Conservation (phyloP, 1,284 basidiomycete genomes). For the Porogramme epimiltina region DNA sequence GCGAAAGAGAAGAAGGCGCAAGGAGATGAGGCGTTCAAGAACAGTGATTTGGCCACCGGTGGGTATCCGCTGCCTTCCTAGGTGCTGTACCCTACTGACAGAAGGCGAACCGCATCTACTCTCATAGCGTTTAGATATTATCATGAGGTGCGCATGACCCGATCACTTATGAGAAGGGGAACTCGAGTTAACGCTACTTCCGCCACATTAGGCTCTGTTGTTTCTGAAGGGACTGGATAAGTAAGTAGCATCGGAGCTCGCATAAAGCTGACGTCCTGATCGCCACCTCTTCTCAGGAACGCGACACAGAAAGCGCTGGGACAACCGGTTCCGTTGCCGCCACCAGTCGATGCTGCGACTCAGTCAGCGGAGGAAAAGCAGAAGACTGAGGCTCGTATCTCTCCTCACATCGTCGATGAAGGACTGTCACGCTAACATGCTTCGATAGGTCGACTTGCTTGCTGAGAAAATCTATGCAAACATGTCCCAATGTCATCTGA, state of each 20-base stretch:
- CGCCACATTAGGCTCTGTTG: constrained; percentile 50
- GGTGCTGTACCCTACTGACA: not conserved
- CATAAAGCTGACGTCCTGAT: not conserved
- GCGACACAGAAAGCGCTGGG: constrained; percentile 22
- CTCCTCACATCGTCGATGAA: not conserved
- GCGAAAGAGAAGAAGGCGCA: constrained; percentile 73
- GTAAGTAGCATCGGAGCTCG: constrained; percentile 38
- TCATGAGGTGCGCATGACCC: constrained; percentile 52
- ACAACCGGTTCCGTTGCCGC: constrained; percentile 15
- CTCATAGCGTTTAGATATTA: constrained; percentile 60
- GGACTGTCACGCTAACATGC: not conserved
- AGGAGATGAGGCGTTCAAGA: constrained; percentile 76
- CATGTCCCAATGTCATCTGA: constrained; percentile 80
- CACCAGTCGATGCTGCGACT: constrained; percentile 21
- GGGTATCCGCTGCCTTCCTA: not conserved
- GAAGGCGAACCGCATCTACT: not conserved
- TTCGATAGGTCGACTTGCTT: constrained; percentile 62
- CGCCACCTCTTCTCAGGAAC: constrained; percentile 18
- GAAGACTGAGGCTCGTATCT: constrained; percentile 36
- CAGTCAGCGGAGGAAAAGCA: constrained; percentile 30
- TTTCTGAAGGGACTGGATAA: constrained; percentile 75
- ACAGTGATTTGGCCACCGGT: constrained; percentile 65
- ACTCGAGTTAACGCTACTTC: constrained; percentile 3
- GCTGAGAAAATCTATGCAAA: constrained; percentile 81
- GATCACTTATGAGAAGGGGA: not conserved